Percentiles rank a stretch among this genome's conserved stretches.
Evolutionary conservation across 1,139 yeast genomes (phyloP).

Genomic region (Debaryomyces coudertii): DNA sequence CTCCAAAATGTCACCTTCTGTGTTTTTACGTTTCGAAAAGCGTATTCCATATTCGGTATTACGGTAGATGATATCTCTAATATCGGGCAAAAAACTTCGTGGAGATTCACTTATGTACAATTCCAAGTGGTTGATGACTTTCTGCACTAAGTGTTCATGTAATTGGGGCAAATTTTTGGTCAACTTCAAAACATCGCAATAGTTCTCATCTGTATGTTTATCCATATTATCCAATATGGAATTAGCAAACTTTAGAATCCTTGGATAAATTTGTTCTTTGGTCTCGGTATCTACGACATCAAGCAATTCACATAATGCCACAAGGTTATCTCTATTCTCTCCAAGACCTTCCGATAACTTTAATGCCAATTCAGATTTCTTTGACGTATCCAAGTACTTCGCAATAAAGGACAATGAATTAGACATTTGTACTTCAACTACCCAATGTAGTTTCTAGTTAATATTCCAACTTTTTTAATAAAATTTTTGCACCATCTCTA

Average conservation of each 20-base stretch:
- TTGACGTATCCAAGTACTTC: slow-evolving; percentile 30
- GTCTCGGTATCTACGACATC: slow-evolving; percentile 28
- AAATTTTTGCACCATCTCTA: slow-evolving; percentile 8
- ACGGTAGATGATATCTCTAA: slow-evolving; percentile 13
- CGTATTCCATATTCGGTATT: not conserved
- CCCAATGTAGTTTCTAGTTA: not conserved
- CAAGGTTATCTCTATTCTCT: slow-evolving; percentile 21
- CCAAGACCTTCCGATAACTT: slow-evolving; percentile 24
- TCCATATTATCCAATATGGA: slow-evolving; percentile 8
- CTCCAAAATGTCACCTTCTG: not conserved
- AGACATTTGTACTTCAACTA: slow-evolving; percentile 11
- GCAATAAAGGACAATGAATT: slow-evolving; percentile 30
- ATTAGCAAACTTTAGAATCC: slow-evolving; percentile 25
- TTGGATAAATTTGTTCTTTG: slow-evolving; percentile 22
- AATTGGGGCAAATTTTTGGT: slow-evolving; percentile 24
- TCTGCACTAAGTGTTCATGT: slow-evolving; percentile 20
- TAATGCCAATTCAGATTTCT: slow-evolving; percentile 30
- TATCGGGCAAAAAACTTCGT: slow-evolving; percentile 27
- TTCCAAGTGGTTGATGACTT: slow-evolving; percentile 18
- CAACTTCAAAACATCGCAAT: slow-evolving; percentile 21
- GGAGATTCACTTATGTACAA: slow-evolving; percentile 18
- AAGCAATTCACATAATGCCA: slow-evolving; percentile 40
- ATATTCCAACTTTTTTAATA: slow-evolving; percentile 9
- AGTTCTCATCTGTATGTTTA: slow-evolving; percentile 12
- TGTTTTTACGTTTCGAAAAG: not conserved